Evolutionary conservation across 2,329 filamentous ascomycete genomes (phyloP).

Genomic region (Aspergillus tanneri): DNA sequence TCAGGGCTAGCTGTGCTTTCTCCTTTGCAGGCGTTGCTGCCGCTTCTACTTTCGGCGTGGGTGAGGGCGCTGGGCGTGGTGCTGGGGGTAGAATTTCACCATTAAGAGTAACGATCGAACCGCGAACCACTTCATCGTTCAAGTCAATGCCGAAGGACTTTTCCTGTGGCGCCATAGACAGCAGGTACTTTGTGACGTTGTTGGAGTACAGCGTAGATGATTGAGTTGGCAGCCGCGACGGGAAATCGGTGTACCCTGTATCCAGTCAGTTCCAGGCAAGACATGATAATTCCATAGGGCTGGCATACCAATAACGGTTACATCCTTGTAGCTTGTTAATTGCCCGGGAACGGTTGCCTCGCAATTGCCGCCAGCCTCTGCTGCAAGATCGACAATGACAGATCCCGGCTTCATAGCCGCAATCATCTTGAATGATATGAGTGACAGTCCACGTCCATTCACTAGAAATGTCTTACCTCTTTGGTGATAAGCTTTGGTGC

Average conservation of each 20-base stretch:
- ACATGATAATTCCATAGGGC: background rate
- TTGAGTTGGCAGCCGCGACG: slow-evolving; percentile 81
- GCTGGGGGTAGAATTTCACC: slow-evolving; percentile 74
- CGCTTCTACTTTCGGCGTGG: slow-evolving; percentile 52
- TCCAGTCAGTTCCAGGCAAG: background rate
- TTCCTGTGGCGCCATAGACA: slow-evolving; percentile 76
- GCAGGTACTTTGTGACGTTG: slow-evolving; percentile 84
- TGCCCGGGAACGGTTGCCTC: slow-evolving; percentile 75
- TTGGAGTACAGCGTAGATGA: slow-evolving; percentile 89
- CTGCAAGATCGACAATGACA: slow-evolving; percentile 82
- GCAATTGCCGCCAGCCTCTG: slow-evolving; percentile 85
- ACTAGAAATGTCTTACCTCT: slow-evolving; percentile 41
- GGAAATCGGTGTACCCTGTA: slow-evolving; percentile 79
- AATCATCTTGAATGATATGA: slow-evolving; percentile 57
- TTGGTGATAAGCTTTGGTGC: slow-evolving; percentile 83
- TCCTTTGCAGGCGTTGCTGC: slow-evolving; percentile 49
- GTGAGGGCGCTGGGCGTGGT: slow-evolving; percentile 64
- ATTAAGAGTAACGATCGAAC: slow-evolving; percentile 76
- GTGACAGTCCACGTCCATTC: no score
- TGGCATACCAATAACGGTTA: slow-evolving; percentile 74
- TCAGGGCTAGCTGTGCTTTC: slow-evolving; percentile 64
- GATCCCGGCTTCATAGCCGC: slow-evolving; percentile 87
- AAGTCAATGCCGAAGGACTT: slow-evolving; percentile 79
- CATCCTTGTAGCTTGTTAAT: slow-evolving; percentile 68
- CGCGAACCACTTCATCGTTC: slow-evolving; percentile 79